Evolutionary conservation across 441 rosid genomes (phyloP).

Genomic region (Erodium chrysanthum): DNA sequence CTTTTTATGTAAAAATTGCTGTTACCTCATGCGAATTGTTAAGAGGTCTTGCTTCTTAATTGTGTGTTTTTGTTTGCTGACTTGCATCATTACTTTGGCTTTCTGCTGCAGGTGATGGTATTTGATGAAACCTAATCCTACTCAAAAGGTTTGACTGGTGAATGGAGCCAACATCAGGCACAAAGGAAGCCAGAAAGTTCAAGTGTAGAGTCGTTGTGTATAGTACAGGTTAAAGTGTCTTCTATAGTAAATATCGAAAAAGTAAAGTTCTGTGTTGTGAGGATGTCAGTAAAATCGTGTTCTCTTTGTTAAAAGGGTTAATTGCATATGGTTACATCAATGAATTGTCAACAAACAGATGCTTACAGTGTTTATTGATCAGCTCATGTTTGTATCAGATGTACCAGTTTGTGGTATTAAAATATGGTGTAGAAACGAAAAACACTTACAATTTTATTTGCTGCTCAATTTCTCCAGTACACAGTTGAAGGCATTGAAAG

Average conservation of each 20-base stretch:
- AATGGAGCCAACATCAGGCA: not conserved
- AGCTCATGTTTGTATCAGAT: no score
- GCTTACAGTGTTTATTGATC: no score
- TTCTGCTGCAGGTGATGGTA: not conserved
- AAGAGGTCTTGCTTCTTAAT: not conserved
- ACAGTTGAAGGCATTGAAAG: not conserved
- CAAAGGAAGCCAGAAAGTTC: not conserved
- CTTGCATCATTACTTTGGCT: not conserved
- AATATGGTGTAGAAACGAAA: no score
- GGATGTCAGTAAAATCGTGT: not conserved
- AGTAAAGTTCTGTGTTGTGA: not conserved
- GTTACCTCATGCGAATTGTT: no score
- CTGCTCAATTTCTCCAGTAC: constrained; percentile 12
- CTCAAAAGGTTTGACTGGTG: not conserved
- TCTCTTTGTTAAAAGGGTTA: no score
- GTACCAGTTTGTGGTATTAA: no score
- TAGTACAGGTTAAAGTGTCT: not conserved
- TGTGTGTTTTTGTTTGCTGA: not conserved
- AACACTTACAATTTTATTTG: not conserved
- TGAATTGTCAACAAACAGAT: no score
- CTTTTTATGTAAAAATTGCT: no score
- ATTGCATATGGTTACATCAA: no score
- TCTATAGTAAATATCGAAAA: not conserved
- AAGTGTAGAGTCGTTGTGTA: not conserved
- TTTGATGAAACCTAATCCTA: not conserved